phyloP scores from a whole-genome alignment of 768 basidiomycete genomes.

The Suillus subaureus region DNA sequence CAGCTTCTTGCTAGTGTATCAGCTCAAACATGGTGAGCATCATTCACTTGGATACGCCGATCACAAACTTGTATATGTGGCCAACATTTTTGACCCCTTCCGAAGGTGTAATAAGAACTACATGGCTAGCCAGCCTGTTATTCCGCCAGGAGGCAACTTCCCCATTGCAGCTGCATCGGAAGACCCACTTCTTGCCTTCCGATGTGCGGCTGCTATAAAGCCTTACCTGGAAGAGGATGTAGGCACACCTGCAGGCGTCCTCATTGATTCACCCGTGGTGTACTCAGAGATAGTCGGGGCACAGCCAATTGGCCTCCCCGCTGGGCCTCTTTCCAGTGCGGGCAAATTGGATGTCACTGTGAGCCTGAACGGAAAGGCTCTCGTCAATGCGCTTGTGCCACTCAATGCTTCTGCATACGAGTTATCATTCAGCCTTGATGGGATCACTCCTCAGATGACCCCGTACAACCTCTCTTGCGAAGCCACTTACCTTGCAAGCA shows the following conservation, averaged over 20 bases:
- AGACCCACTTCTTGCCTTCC: constrained; percentile 53
- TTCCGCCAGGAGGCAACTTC: constrained; percentile 54
- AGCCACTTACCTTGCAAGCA: constrained; percentile 35
- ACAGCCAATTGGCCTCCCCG: constrained; percentile 37
- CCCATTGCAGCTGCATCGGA: constrained; percentile 39
- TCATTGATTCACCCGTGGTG: constrained; percentile 56
- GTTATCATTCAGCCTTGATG: constrained; percentile 50
- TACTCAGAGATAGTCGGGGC: constrained; percentile 51
- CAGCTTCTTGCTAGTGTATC: constrained; percentile 18
- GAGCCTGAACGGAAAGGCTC: constrained; percentile 44
- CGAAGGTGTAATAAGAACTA: constrained; percentile 62
- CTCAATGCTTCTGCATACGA: constrained; percentile 54
- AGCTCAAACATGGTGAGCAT: constrained; percentile 34
- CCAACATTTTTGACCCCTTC: background rate
- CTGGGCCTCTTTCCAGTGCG: constrained; percentile 17
- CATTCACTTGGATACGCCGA: background rate
- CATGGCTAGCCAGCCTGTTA: constrained; percentile 42
- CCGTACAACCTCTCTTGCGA: constrained; percentile 33
- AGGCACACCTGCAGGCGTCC: constrained; percentile 43
- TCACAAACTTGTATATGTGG: background rate
- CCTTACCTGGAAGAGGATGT: constrained; percentile 63
- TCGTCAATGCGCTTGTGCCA: constrained; percentile 48
- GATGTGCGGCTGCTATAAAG: constrained; percentile 58
- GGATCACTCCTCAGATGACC: constrained; percentile 43
- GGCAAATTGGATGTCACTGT: constrained; percentile 43